Evolutionary conservation across 208 protist species (phyloP).

Genomic region (Crithidia expoeki): DNA sequence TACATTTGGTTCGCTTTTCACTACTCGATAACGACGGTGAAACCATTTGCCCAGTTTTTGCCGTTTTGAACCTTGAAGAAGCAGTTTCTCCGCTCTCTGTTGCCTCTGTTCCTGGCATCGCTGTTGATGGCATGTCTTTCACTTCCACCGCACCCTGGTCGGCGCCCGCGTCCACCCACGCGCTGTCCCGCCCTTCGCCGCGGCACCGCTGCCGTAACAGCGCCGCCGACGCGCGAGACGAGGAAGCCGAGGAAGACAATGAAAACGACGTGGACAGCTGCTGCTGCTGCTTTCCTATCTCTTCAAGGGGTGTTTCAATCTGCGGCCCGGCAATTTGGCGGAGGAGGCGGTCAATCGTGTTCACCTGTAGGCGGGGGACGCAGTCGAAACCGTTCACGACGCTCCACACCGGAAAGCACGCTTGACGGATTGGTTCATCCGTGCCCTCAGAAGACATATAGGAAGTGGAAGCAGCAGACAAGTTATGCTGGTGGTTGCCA

Average conservation of each 20-base stretch:
- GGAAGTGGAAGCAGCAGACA: background rate
- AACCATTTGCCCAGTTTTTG: no score
- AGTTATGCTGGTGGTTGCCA: no score
- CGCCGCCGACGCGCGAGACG: background rate
- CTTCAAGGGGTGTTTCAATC: background rate
- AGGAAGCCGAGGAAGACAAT: no score
- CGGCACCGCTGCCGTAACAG: constrained; percentile 6
- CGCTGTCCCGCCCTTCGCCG: constrained; percentile 1
- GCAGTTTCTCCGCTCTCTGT: background rate
- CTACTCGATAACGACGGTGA: no score
- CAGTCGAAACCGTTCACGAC: constrained; percentile 62
- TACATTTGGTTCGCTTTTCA: no score
- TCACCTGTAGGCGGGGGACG: constrained; percentile 69
- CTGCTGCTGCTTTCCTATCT: background rate
- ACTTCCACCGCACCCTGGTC: constrained; percentile 13
- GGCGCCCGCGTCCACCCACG: background rate
- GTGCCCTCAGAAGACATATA: background rate
- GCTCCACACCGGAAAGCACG: constrained; percentile 49
- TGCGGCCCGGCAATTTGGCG: constrained; percentile 22
- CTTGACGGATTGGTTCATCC: background rate
- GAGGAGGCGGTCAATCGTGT: constrained; percentile 57
- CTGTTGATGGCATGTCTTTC: constrained; percentile 5
- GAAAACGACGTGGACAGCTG: no score
- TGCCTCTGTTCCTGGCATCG: no score
- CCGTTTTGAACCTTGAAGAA: background rate